These are phyloP conservation scores for Debaryomyces hansenii DNA, from an alignment of 805 yeast genomes.

Conservation along the genomic window DNA sequence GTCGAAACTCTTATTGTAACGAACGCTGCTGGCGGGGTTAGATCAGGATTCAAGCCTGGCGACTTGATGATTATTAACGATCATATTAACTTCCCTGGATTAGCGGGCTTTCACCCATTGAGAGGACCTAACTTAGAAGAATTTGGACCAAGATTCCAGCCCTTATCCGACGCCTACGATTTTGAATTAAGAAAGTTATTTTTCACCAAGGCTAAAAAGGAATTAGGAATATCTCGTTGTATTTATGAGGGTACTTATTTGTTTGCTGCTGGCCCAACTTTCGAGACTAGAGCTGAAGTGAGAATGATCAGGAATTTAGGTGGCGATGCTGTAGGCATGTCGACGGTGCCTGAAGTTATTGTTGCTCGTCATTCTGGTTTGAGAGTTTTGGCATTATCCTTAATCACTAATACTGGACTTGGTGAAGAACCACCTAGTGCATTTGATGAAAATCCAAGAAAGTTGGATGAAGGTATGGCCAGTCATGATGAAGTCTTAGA, in stretches of 20 bases:
- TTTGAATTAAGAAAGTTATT: constrained; percentile 64
- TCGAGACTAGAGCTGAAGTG: constrained; percentile 91
- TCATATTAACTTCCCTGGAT: constrained; percentile 88
- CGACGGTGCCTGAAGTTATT: constrained; percentile 94
- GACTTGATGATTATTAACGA: constrained; percentile 90
- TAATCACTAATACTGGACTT: constrained; percentile 84
- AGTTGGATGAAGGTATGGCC: constrained; percentile 74
- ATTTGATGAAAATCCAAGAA: constrained; percentile 50
- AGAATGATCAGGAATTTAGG: constrained; percentile 69
- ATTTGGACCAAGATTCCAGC: constrained; percentile 85
- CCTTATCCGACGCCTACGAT: constrained; percentile 88
- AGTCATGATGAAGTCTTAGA: constrained; percentile 90
- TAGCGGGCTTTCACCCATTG: constrained; percentile 84
- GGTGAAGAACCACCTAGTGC: constrained; percentile 69
- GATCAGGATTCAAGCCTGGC: constrained; percentile 67
- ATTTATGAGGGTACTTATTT: constrained; percentile 87
- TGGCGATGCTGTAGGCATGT: constrained; percentile 96
- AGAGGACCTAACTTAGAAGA: constrained; percentile 80
- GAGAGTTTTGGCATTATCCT: constrained; percentile 77
- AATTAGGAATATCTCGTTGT: constrained; percentile 49
- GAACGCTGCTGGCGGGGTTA: constrained; percentile 95
- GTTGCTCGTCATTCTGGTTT: constrained; percentile 89
- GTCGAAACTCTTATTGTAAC: constrained; percentile 71
- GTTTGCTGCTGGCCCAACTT: constrained; percentile 91
- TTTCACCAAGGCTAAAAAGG: constrained; percentile 50